These are phyloP conservation scores for Cymbopogon citratus DNA, from an alignment of 176 grass and related monocot species.

Conservation along the genomic window DNA sequence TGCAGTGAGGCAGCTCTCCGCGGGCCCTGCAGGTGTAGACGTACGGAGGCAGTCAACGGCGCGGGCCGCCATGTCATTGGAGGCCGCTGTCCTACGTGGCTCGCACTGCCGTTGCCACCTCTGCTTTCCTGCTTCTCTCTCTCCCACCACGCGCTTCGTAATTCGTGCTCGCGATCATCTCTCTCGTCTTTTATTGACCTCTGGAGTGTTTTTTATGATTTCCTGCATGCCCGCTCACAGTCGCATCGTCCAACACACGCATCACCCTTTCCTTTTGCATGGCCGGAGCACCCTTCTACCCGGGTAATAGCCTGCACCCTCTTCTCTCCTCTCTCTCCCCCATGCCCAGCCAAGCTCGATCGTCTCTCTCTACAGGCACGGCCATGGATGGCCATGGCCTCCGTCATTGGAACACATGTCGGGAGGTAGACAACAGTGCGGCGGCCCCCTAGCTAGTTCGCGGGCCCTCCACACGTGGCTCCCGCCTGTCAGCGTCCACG, in stretches of 20 bases:
- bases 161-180: background rate
- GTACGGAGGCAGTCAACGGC: slow-evolving; percentile 65
- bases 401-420: background rate
- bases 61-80: slow-evolving; percentile 48
- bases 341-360: background rate
- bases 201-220: background rate
- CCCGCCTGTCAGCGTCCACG: slow-evolving; percentile 27
- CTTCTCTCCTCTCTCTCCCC: background rate
- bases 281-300: slow-evolving; percentile 36
- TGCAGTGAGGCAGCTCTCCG: background rate
- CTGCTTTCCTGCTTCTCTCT: background rate
- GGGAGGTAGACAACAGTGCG: slow-evolving; percentile 4
- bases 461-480: background rate
- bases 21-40: background rate
- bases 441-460: background rate
- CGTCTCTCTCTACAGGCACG: background rate
- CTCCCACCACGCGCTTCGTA: background rate
- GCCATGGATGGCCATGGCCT: background rate
- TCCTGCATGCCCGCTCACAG: slow-evolving; percentile 4
- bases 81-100: slow-evolving; percentile 38
- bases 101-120: slow-evolving; percentile 14
- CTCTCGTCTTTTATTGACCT: slow-evolving; percentile 74
- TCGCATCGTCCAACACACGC: slow-evolving; percentile 36
- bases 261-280: slow-evolving; percentile 61
- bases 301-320: slow-evolving; percentile 47